Conservation (phyloP, 2,329 filamentous ascomycete genomes). For the Chalaropsis ovoidea region DNA sequence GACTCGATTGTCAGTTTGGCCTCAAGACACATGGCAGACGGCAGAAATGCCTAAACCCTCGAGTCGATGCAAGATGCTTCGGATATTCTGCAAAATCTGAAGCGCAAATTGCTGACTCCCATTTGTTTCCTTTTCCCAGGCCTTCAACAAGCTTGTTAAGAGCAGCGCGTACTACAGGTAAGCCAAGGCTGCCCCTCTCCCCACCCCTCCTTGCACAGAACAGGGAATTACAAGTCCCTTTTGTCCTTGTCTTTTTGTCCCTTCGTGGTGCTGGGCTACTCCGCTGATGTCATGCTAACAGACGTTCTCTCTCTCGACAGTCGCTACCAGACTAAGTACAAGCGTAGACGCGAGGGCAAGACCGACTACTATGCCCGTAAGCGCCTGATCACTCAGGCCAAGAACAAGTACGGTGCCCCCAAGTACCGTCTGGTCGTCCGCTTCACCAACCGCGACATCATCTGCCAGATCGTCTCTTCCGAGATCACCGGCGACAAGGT, state of each 20-base stretch:
- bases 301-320: slow-evolving; percentile 39
- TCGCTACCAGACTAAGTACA: slow-evolving; percentile 99
- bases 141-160: slow-evolving; percentile 93
- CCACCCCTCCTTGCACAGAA: too few relatives aligned
- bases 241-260: too few relatives aligned
- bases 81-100: slow-evolving; percentile 58
- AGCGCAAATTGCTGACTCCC: slow-evolving; percentile 99
- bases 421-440: slow-evolving; percentile 99
- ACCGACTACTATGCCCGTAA: slow-evolving; percentile 99
- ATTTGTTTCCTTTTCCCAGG: slow-evolving; percentile 44
- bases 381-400: slow-evolving; percentile 98
- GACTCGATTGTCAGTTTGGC: slow-evolving; percentile 23
- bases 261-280: too few relatives aligned
- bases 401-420: slow-evolving; percentile 99
- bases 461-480: slow-evolving; percentile 91
- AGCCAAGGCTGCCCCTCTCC: slow-evolving; percentile 33
- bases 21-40: slow-evolving; percentile 26
- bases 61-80: slow-evolving; percentile 99
- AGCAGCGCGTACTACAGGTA: slow-evolving; percentile 98
- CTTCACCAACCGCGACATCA: slow-evolving; percentile 99
- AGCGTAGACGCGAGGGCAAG: slow-evolving; percentile 90
- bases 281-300: slow-evolving; percentile 28
- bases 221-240: too few relatives aligned
- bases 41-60: slow-evolving; percentile 38
- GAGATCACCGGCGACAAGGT: slow-evolving; percentile 98